A percentile compares a stretch with the other conserved stretches of the same genome.
phyloP scores from a whole-genome alignment of 164 flowering plant genomes.

The Hamamelis virginiana region DNA sequence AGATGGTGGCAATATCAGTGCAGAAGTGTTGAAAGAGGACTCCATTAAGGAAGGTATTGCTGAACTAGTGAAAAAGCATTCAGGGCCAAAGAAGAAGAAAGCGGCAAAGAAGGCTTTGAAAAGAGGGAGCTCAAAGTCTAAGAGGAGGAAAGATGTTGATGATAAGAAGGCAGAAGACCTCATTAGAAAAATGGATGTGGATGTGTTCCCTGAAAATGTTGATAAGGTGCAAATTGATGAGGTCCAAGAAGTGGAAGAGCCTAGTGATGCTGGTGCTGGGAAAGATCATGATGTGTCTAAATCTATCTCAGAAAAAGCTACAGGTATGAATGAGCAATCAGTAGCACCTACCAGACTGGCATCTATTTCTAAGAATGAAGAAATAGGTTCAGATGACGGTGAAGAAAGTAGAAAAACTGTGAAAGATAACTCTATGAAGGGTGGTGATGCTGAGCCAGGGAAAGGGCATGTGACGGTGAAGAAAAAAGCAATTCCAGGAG shows the following conservation, averaged over 20 bases:
- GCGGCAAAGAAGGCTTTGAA: not conserved
- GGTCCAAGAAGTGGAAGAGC: no score
- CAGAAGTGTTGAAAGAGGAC: not conserved
- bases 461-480: not conserved
- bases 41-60: not conserved
- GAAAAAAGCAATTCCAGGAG: not conserved
- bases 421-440: not conserved
- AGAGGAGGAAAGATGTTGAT: not conserved
- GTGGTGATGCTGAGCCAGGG: not conserved
- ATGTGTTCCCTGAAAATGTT: not conserved
- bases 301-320: not conserved
- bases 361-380: not conserved
- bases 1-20: not conserved
- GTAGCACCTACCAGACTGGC: not conserved
- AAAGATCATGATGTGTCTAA: not conserved
- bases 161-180: not conserved
- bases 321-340: not conserved
- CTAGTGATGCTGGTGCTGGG: no score
- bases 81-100: not conserved
- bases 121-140: not conserved
- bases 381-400: not conserved
- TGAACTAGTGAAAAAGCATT: not conserved
- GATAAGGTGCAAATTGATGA: no score
- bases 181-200: not conserved
- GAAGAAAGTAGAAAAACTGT: not conserved